Conservation (phyloP, 805 yeast species). For the Danielia oregonensis region DNA sequence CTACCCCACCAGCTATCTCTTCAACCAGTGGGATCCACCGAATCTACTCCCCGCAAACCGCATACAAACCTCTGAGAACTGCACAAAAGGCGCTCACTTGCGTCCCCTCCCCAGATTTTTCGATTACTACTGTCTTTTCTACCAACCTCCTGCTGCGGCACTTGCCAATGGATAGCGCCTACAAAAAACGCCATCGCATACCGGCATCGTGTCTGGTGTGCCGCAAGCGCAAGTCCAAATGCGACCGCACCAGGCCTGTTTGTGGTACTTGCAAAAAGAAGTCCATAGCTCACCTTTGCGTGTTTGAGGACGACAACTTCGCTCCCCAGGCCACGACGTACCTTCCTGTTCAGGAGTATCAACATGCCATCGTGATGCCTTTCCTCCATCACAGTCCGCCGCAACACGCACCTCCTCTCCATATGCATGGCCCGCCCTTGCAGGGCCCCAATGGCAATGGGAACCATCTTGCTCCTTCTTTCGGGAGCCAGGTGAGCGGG, state of each 20-base stretch:
- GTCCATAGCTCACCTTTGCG: conserved; percentile 41
- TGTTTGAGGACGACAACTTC: conserved; percentile 23
- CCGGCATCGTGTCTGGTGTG: conserved; percentile 44
- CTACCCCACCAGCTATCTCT: too few species aligned
- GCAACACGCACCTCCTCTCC: conserved; percentile 1
- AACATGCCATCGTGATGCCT: conserved; percentile 5
- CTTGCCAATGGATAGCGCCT: conserved; percentile 21
- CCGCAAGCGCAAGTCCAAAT: conserved; percentile 39
- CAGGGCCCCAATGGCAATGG: background rate
- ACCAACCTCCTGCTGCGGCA: background rate
- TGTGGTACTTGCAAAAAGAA: conserved; percentile 42
- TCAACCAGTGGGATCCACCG: too few species aligned
- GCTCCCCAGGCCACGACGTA: conserved; percentile 10
- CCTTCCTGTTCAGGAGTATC: conserved; percentile 2
- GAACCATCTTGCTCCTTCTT: background rate
- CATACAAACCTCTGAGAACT: too few species aligned
- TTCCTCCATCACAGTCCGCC: conserved; percentile 4
- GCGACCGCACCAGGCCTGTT: conserved; percentile 40
- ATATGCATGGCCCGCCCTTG: background rate
- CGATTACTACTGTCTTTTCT: conserved; percentile 1
- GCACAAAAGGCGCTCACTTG: too few species aligned
- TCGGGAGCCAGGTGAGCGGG: background rate
- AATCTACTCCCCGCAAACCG: too few species aligned
- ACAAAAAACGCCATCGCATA: conserved; percentile 35
- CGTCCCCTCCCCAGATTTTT: background rate